phyloP scores from a whole-genome alignment of 495 filamentous ascomycete genomes.

The Cetradonia linearis region DNA sequence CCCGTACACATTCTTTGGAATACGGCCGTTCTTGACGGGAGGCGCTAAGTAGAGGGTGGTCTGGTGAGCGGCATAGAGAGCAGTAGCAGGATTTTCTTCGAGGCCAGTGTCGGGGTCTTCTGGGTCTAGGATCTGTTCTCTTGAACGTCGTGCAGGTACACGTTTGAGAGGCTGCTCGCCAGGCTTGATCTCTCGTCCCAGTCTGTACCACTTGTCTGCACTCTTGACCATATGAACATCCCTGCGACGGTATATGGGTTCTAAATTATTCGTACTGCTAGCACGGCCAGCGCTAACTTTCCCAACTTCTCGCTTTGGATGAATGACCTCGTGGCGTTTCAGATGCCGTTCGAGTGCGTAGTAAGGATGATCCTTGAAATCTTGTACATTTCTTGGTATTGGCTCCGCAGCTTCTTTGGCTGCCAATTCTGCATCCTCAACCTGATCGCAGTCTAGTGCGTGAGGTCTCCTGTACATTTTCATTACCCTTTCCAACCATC shows the following conservation, averaged over 20 bases:
- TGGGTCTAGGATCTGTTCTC: slow-evolving; percentile 29
- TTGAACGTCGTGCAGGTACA: slow-evolving; percentile 38
- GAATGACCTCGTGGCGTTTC: slow-evolving; percentile 68
- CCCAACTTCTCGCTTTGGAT: slow-evolving; percentile 60
- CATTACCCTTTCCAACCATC: slow-evolving; percentile 63
- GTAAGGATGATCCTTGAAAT: slow-evolving; percentile 87
- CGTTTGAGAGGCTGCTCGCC: slow-evolving; percentile 71
- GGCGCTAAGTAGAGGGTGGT: slow-evolving; percentile 61
- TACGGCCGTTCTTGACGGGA: slow-evolving; percentile 58
- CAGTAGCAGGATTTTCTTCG: slow-evolving; percentile 33
- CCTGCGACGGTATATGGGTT: slow-evolving; percentile 63
- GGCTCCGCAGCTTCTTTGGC: slow-evolving; percentile 63
- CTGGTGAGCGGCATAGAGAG: slow-evolving; percentile 27
- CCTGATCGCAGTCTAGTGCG: slow-evolving; percentile 58
- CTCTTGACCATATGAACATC: slow-evolving; percentile 70
- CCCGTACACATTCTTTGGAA: slow-evolving; percentile 79
- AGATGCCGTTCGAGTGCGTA: slow-evolving; percentile 86
- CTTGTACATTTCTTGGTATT: slow-evolving; percentile 79
- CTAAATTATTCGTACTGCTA: slow-evolving; percentile 40
- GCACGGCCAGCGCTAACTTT: slow-evolving; percentile 58
- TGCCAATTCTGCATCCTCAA: slow-evolving; percentile 68
- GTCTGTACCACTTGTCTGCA: slow-evolving; percentile 75
- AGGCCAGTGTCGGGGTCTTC: slow-evolving; percentile 38
- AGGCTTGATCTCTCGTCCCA: slow-evolving; percentile 64
- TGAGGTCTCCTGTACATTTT: slow-evolving; percentile 47